phyloP scores from a whole-genome alignment of 1,284 basidiomycete species.

The Uromyces viciae-fabae region DNA sequence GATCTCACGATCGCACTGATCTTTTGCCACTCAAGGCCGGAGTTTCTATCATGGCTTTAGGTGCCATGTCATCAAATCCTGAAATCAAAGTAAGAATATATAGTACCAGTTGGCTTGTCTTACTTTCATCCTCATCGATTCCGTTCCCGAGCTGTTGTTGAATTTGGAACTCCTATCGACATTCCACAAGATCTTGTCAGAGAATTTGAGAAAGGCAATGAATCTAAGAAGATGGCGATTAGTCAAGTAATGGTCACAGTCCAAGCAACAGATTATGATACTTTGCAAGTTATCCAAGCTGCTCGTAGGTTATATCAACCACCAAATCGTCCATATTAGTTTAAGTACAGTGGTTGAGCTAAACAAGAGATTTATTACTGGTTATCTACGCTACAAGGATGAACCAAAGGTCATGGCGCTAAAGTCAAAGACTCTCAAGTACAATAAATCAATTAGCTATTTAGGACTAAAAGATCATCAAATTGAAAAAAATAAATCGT shows the following conservation, averaged over 20 bases:
- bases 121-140: conserved; percentile 96
- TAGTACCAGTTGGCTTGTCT: conserved; percentile 87
- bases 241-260: conserved; percentile 88
- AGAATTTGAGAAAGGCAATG: conserved; percentile 85
- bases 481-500: conserved; percentile 71
- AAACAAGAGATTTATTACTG: conserved; percentile 89
- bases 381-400: conserved; percentile 88
- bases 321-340: conserved; percentile 87
- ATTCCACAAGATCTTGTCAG: conserved; percentile 80
- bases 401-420: conserved; percentile 83
- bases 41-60: conserved; percentile 94
- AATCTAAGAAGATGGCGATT: conserved; percentile 84
- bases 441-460: conserved; percentile 85
- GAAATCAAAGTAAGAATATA: conserved; percentile 77
- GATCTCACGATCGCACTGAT: conserved; percentile 92
- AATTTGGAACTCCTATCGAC: conserved; percentile 87
- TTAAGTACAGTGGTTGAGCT: conserved; percentile 95
- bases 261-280: conserved; percentile 94
- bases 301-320: conserved; percentile 89
- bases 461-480: conserved; percentile 97
- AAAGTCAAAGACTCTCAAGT: conserved; percentile 78
- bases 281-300: conserved; percentile 90
- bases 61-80: conserved; percentile 90
- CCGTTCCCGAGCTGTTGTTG: conserved; percentile 89
- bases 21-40: conserved; percentile 91